A percentile compares a stretch with the other conserved stretches of the same genome.
phyloP scores from a whole-genome alignment of 2,329 filamentous ascomycete genomes.

The Sphaerulina vaccinii region DNA sequence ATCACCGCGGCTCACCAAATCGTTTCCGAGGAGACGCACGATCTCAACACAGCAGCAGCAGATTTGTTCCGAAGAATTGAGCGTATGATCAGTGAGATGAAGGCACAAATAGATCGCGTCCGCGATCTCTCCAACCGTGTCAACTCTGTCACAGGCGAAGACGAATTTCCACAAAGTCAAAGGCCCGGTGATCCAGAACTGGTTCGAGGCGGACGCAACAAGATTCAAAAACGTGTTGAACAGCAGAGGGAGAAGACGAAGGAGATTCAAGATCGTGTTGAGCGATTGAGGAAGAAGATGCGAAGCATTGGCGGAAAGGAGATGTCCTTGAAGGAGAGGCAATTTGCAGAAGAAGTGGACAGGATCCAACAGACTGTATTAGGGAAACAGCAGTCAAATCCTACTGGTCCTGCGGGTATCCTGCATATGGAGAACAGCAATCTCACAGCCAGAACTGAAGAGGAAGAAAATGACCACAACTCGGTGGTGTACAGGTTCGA shows the following conservation, averaged over 20 bases:
- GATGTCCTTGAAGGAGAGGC: conserved; percentile 62
- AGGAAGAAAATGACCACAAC: conserved; percentile 14
- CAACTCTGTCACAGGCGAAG: conserved; percentile 63
- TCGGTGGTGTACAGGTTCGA: conserved; percentile 27
- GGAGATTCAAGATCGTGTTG: conserved; percentile 59
- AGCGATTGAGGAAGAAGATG: conserved; percentile 55
- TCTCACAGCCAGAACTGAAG: conserved; percentile 20
- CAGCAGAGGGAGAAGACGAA: conserved; percentile 57
- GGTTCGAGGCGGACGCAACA: conserved; percentile 37
- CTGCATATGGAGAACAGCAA: conserved; percentile 27
- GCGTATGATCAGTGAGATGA: conserved; percentile 65
- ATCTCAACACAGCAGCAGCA: conserved; percentile 66
- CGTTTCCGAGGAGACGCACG: conserved; percentile 67
- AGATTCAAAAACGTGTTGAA: conserved; percentile 60
- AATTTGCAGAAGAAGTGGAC: conserved; percentile 58
- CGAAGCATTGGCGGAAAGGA: conserved; percentile 51
- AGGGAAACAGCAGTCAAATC: conserved; percentile 30
- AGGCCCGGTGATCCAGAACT: conserved; percentile 43
- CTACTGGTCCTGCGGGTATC: conserved; percentile 34
- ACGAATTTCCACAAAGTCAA: conserved; percentile 40
- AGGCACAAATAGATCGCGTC: conserved; percentile 65
- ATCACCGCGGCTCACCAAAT: conserved; percentile 72
- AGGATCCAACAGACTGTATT: conserved; percentile 39
- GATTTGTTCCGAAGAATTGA: conserved; percentile 72
- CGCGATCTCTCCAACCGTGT: conserved; percentile 65